Conservation (phyloP, 2,329 filamentous ascomycete species). For the Cordyceps tenuipes region DNA sequence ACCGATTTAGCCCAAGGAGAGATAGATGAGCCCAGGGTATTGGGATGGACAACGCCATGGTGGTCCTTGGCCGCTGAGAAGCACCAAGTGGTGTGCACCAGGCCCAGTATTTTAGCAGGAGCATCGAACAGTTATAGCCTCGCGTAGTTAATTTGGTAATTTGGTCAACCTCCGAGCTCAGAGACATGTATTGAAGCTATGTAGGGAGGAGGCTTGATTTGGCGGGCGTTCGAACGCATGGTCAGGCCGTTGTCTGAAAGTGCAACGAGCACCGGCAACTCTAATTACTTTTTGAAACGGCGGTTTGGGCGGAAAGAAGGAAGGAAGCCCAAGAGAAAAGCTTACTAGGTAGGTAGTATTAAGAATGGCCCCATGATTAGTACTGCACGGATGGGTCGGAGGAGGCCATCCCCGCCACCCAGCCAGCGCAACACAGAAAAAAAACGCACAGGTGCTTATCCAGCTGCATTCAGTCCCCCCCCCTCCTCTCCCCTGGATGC, state of each 20-base stretch:
- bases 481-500: background rate
- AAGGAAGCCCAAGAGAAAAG: background rate
- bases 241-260: background rate
- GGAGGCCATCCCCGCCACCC: background rate
- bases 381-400: constrained; percentile 2
- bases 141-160: background rate
- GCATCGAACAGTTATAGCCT: background rate
- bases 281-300: background rate
- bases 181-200: background rate
- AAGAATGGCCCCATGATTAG: background rate
- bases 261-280: background rate
- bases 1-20: background rate
- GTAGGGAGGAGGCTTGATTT: background rate
- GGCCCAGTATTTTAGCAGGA: background rate
- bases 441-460: background rate
- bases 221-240: background rate
- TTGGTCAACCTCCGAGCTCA: background rate
- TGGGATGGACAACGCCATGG: background rate
- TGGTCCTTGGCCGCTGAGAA: background rate
- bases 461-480: background rate
- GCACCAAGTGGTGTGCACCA: background rate
- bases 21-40: background rate
- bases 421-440: background rate
- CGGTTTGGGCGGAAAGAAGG: background rate
- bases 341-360: background rate